Percentiles rank a stretch among this genome's conserved stretches.
These are phyloP conservation scores for Hevea brasiliensis DNA, from an alignment of 345 rosid genomes.

Conservation along the genomic window DNA sequence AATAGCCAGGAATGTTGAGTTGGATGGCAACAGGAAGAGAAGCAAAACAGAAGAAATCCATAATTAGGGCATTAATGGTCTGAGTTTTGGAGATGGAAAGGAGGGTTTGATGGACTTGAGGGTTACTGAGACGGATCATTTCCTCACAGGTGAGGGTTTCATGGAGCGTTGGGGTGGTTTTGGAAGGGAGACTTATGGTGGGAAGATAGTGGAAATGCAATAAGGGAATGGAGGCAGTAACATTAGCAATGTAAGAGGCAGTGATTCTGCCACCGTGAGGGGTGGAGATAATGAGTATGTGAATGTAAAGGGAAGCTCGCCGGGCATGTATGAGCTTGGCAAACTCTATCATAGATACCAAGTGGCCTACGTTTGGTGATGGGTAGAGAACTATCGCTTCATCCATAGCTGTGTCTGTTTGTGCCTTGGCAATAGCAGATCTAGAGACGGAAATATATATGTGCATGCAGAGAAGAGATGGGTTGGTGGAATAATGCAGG, in stretches of 20 bases:
- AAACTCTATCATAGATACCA: conserved; percentile 67
- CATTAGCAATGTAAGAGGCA: conserved; percentile 23
- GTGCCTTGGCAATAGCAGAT: too few species aligned
- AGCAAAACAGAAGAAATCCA: conserved; percentile 29
- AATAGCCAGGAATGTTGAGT: background rate
- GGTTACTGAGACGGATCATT: conserved; percentile 19
- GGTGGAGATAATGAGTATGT: conserved; percentile 40
- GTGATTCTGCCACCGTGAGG: conserved; percentile 47
- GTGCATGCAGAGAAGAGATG: too few species aligned
- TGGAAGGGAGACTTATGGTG: conserved; percentile 6
- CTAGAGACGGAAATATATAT: too few species aligned
- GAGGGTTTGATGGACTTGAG: conserved; percentile 24
- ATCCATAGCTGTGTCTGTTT: background rate
- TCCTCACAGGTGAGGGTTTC: conserved; percentile 17
- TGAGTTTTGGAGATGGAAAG: background rate
- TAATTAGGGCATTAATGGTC: conserved; percentile 22
- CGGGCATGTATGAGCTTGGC: conserved; percentile 48
- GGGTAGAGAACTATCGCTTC: conserved; percentile 60
- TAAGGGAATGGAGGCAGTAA: conserved; percentile 12
- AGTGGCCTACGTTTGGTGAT: conserved; percentile 59
- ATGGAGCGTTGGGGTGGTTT: background rate
- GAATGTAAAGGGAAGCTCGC: conserved; percentile 52
- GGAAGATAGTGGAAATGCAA: background rate
- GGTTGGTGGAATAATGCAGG: too few species aligned
- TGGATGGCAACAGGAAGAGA: conserved; percentile 8